Conservation (phyloP, 2,329 filamentous ascomycete genomes). For the Pseudocercospora cruenta region DNA sequence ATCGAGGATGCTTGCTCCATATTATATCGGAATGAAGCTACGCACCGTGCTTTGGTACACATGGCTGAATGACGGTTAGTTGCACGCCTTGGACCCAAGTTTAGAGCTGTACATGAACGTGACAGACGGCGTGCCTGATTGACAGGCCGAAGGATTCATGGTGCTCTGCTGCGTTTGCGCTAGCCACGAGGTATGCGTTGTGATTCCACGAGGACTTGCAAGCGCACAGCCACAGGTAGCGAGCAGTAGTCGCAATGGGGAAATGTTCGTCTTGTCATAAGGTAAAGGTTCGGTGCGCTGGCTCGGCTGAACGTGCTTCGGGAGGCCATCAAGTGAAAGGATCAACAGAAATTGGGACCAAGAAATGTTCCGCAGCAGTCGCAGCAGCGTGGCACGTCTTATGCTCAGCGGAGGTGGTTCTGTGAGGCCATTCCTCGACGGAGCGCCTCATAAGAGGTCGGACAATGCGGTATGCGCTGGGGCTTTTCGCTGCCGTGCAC, state of each 20-base stretch:
- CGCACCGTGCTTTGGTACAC: neutral
- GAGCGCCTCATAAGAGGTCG: neutral
- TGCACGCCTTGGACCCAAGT: constrained; percentile 6
- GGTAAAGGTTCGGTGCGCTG: neutral
- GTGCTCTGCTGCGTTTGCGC: neutral
- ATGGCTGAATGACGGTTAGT: neutral
- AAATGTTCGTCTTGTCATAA: neutral
- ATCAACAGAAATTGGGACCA: neutral
- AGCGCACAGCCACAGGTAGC: neutral
- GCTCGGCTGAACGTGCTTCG: neutral
- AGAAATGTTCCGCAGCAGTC: neutral
- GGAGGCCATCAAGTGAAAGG: neutral
- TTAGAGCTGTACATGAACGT: constrained; percentile 4
- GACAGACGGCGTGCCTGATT: neutral
- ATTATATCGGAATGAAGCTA: neutral
- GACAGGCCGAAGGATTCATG: constrained; percentile 7
- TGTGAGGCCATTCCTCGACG: neutral
- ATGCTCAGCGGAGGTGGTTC: neutral
- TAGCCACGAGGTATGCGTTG: neutral
- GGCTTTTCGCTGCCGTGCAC: neutral
- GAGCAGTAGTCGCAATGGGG: neutral
- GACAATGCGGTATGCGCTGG: too few relatives aligned
- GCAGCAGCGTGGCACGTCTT: neutral
- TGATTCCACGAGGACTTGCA: neutral
- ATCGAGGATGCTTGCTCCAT: neutral